phyloP scores from a whole-genome alignment of 768 basidiomycete species.

The Pleurotus ostreatus region DNA sequence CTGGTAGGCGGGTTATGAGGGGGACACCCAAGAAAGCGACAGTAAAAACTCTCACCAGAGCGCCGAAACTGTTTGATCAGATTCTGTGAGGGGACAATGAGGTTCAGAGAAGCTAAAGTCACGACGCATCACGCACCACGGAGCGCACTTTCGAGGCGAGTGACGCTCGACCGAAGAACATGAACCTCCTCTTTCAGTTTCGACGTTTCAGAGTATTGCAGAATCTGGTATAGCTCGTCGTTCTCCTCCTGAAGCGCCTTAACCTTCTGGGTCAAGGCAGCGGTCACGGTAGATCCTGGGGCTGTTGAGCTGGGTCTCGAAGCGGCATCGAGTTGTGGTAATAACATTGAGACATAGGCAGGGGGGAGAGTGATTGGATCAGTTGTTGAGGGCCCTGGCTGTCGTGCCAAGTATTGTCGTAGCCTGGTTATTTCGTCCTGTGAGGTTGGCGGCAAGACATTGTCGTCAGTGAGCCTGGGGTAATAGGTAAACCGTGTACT shows the following conservation, averaged over 20 bases:
- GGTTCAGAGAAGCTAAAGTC: slow-evolving; percentile 1
- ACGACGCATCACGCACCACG: slow-evolving; percentile 48
- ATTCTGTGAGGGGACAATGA: slow-evolving; percentile 45
- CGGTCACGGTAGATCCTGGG: slow-evolving; percentile 50
- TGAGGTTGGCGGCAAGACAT: slow-evolving; percentile 15
- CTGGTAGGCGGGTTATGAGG: slow-evolving; percentile 30
- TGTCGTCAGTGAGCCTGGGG: slow-evolving; percentile 9
- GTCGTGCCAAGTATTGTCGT: slow-evolving; percentile 58
- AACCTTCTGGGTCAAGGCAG: slow-evolving; percentile 74
- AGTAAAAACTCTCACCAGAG: slow-evolving; percentile 58
- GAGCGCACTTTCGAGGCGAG: slow-evolving; percentile 69
- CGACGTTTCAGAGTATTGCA: slow-evolving; percentile 74
- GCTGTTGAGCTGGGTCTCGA: slow-evolving; percentile 23
- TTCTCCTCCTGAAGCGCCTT: slow-evolving; percentile 81
- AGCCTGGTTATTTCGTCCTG: slow-evolving; percentile 75
- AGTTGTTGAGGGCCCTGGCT: slow-evolving; percentile 55
- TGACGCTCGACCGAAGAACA: slow-evolving; percentile 61
- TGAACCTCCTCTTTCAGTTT: slow-evolving; percentile 79
- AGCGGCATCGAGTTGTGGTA: slow-evolving; percentile 60
- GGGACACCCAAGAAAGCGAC: slow-evolving; percentile 8
- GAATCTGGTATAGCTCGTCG: slow-evolving; percentile 75
- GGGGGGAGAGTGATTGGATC: slow-evolving; percentile 71
- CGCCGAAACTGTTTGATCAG: slow-evolving; percentile 64
- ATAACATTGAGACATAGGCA: slow-evolving; percentile 59
- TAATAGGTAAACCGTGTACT: slow-evolving; percentile 22